These are phyloP conservation scores for Stachybotrys echinatus DNA, from an alignment of 2,329 filamentous ascomycete species.

Conservation along the genomic window DNA sequence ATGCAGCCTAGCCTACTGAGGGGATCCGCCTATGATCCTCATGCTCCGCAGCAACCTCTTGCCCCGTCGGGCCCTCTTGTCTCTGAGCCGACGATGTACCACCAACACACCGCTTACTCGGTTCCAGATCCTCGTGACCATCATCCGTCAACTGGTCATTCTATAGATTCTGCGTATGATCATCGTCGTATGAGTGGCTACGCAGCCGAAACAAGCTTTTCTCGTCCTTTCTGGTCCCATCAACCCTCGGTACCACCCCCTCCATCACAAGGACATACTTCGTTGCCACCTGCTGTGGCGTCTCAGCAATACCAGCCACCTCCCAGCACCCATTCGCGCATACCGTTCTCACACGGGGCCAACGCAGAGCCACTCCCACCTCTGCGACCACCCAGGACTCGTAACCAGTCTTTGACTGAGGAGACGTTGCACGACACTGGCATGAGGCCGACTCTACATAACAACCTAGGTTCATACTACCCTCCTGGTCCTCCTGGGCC, in stretches of 20 bases:
- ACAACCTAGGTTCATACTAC: conserved; percentile 23
- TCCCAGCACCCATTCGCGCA: conserved; percentile 20
- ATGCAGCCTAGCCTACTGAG: conserved; percentile 18
- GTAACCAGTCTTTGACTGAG: conserved; percentile 26
- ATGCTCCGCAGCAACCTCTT: conserved; percentile 15
- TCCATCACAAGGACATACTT: background rate
- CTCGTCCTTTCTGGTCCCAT: conserved; percentile 27
- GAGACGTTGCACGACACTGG: conserved; percentile 24
- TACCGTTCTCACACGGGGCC: conserved; percentile 28
- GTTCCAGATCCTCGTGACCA: conserved; percentile 21
- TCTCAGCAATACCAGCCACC: conserved; percentile 19
- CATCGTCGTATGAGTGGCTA: conserved; percentile 25
- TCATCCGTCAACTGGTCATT: conserved; percentile 20
- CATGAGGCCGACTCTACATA: conserved; percentile 21
- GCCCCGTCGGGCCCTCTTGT: conserved; percentile 6
- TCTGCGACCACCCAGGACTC: conserved; percentile 29
- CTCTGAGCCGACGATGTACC: conserved; percentile 20
- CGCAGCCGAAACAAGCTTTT: conserved; percentile 23
- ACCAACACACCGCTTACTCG: conserved; percentile 20
- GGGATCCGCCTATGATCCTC: conserved; percentile 20
- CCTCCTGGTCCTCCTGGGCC: conserved; percentile 14
- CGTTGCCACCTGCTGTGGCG: conserved; percentile 2
- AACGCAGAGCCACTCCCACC: conserved; percentile 31
- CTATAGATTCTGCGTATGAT: conserved; percentile 24
- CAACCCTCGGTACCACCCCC: conserved; percentile 14